Percentiles rank a stretch among this genome's conserved stretches.
These are phyloP conservation scores for Gossypium aridum DNA, from an alignment of 441 rosid species.

Conservation along the genomic window DNA sequence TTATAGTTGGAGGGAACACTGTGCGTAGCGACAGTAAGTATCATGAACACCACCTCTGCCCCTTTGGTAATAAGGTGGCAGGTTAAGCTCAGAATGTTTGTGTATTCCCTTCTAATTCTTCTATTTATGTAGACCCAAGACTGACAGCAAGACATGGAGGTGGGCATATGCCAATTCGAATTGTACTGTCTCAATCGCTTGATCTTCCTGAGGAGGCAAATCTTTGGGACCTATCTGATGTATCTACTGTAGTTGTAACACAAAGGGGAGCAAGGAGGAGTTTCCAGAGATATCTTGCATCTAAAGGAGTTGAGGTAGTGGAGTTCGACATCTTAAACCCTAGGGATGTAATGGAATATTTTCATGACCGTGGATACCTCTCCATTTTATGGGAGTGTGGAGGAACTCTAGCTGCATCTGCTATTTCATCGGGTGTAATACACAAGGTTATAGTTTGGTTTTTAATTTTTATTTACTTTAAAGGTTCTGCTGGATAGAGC, in stretches of 20 bases:
- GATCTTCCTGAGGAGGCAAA: constrained; percentile 84
- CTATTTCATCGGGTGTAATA: constrained; percentile 76
- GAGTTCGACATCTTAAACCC: constrained; percentile 91
- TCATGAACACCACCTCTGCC: not conserved
- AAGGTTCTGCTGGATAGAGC: not conserved
- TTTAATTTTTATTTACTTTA: not conserved
- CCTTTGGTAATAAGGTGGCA: not conserved
- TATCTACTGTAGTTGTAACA: constrained; percentile 71
- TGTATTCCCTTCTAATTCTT: not conserved
- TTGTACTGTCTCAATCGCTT: constrained; percentile 80
- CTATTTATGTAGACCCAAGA: constrained; percentile 53
- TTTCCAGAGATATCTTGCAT: constrained; percentile 69
- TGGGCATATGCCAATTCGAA: constrained; percentile 70
- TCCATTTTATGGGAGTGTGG: constrained; percentile 93
- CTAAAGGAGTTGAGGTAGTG: constrained; percentile 89
- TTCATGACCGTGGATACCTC: constrained; percentile 81
- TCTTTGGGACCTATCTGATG: constrained; percentile 83
- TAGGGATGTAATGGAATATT: constrained; percentile 90
- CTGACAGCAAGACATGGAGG: constrained; percentile 87
- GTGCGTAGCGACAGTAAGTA: constrained; percentile 75
- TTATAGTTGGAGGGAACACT: constrained; percentile 88
- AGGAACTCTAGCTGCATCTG: constrained; percentile 86
- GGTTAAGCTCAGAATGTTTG: not conserved
- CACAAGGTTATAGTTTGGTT: constrained; percentile 54
- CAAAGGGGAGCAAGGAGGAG: constrained; percentile 91